phyloP scores from a whole-genome alignment of 2,329 filamentous ascomycete genomes.

The Coniella lustricola region DNA sequence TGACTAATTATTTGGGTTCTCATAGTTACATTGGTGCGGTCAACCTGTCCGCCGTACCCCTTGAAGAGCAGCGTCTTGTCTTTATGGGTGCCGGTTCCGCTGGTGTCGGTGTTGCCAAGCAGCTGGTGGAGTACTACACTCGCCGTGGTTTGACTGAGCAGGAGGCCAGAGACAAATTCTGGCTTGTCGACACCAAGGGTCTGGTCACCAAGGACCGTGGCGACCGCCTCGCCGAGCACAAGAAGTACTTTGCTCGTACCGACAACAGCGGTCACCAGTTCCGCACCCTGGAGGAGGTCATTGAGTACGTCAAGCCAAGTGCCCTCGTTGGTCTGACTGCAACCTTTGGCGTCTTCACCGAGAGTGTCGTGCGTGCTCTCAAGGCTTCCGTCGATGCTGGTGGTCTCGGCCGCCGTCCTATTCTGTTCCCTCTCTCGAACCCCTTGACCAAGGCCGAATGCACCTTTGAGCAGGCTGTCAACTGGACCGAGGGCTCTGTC shows the following conservation, averaged over 20 bases:
- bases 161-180: constrained; percentile 86
- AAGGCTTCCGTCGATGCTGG: constrained; percentile 57
- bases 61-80: constrained; percentile 87
- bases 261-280: constrained; percentile 63
- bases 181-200: constrained; percentile 94
- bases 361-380: constrained; percentile 68
- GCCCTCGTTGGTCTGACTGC: constrained; percentile 92
- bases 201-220: constrained; percentile 90
- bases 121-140: constrained; percentile 95
- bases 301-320: constrained; percentile 90
- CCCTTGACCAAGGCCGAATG: constrained; percentile 95
- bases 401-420: constrained; percentile 68
- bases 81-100: constrained; percentile 96
- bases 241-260: constrained; percentile 61
- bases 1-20: too few relatives aligned
- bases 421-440: constrained; percentile 95
- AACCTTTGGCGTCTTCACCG: constrained; percentile 90
- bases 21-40: constrained; percentile 60
- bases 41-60: constrained; percentile 75
- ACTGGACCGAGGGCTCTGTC: constrained; percentile 82
- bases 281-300: constrained; percentile 79
- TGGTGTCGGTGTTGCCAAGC: constrained; percentile 94
- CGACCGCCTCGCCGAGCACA: constrained; percentile 88
- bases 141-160: constrained; percentile 84
- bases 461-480: constrained; percentile 88